Conservation (phyloP, 306 rosid species). For the Morella rubra region DNA sequence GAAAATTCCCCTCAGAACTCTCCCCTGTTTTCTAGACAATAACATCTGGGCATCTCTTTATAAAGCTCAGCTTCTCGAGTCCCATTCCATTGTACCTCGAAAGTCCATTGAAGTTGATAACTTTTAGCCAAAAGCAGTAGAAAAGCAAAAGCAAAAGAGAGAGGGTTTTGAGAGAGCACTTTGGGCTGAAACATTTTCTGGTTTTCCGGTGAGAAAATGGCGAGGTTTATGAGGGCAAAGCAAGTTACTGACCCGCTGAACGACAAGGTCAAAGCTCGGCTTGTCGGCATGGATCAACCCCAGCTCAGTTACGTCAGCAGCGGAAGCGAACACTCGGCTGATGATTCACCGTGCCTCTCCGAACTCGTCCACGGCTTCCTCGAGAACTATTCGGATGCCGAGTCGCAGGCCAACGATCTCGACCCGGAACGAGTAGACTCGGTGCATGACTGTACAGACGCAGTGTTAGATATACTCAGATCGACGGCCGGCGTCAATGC, state of each 20-base stretch:
- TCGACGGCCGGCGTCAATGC: not conserved
- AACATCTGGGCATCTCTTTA: too few species aligned
- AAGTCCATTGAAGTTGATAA: not conserved
- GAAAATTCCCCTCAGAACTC: not conserved
- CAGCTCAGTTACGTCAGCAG: conserved; percentile 51
- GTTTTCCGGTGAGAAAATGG: conserved; percentile 17
- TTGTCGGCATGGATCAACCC: conserved; percentile 41
- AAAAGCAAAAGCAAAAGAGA: not conserved
- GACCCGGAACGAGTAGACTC: conserved; percentile 58
- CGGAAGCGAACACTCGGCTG: conserved; percentile 76
- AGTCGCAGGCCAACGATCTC: conserved; percentile 20
- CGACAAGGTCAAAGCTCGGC: conserved; percentile 62
- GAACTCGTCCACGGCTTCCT: conserved; percentile 69
- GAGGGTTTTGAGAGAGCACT: not conserved
- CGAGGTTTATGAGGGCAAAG: conserved; percentile 40
- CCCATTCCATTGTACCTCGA: too few species aligned
- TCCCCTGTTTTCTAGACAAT: too few species aligned
- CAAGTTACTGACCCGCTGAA: conserved; percentile 65
- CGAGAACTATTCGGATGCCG: conserved; percentile 21
- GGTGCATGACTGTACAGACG: conserved; percentile 26
- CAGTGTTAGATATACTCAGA: conserved; percentile 27
- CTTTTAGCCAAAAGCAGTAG: not conserved
- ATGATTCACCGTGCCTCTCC: conserved; percentile 54
- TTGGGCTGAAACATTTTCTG: not conserved
- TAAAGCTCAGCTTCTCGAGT: too few species aligned